Evolutionary conservation across 192 early-diverging fungal species (phyloP).

Genomic region (Kappamyces sp.): DNA sequence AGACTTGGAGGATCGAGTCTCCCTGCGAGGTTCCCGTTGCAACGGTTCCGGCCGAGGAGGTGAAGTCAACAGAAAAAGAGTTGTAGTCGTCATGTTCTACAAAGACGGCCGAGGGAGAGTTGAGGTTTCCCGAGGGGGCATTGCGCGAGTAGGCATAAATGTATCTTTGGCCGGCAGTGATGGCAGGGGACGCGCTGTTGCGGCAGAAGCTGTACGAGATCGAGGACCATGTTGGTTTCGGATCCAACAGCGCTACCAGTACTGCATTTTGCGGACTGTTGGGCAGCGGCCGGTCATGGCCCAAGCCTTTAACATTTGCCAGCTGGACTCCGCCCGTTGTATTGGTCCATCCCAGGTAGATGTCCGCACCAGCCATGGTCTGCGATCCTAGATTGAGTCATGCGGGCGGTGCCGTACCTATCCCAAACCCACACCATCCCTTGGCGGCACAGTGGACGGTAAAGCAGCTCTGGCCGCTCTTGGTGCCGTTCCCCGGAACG

Average conservation of each 20-base stretch:
- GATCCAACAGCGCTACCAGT: background rate
- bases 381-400: slow-evolving; percentile 18
- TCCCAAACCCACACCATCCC: too few relatives aligned
- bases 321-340: slow-evolving; percentile 20
- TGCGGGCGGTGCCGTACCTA: too few relatives aligned
- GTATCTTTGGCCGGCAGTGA: background rate
- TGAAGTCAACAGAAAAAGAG: too few relatives aligned
- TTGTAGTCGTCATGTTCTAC: too few relatives aligned
- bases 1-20: too few relatives aligned
- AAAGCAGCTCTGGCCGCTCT: too few relatives aligned
- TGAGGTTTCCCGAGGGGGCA: slow-evolving; percentile 3
- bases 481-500: too few relatives aligned
- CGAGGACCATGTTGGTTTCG: background rate
- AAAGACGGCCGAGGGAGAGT: too few relatives aligned
- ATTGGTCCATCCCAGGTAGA: slow-evolving; percentile 30
- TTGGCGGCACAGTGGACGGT: too few relatives aligned
- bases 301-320: slow-evolving; percentile 6
- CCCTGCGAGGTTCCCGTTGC: too few relatives aligned
- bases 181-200: background rate
- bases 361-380: slow-evolving; percentile 22
- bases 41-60: too few relatives aligned
- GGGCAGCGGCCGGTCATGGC: slow-evolving; percentile 1
- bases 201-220: slow-evolving; percentile 9
- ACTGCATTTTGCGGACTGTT: slow-evolving; percentile 3
- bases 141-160: slow-evolving; percentile 7